These are phyloP conservation scores for Coemansia umbellata DNA, from an alignment of 192 early-diverging fungal genomes.

Conservation along the genomic window DNA sequence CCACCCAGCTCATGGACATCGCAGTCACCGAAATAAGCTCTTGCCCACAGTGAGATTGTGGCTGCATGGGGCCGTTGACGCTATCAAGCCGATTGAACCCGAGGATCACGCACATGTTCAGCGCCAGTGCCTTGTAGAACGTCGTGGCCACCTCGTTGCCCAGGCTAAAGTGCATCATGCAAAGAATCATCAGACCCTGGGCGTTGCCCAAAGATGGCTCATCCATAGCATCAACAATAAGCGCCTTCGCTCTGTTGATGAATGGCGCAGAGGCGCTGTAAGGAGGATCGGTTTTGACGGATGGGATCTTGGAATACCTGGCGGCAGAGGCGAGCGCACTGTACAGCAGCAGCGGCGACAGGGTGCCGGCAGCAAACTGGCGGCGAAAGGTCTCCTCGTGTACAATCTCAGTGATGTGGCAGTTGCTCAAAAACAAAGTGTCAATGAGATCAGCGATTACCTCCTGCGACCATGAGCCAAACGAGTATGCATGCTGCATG, in stretches of 20 bases:
- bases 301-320: conserved; percentile 41
- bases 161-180: conserved; percentile 44
- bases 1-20: conserved; percentile 45
- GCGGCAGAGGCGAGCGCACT: conserved; percentile 39
- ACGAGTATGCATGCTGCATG: neutral
- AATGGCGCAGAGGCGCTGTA: conserved; percentile 38
- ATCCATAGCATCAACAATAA: conserved; percentile 38
- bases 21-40: conserved; percentile 13
- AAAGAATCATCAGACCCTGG: conserved; percentile 49
- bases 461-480: conserved; percentile 12
- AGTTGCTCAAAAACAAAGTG: conserved; percentile 25
- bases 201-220: conserved; percentile 49
- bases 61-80: conserved; percentile 32
- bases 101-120: conserved; percentile 49
- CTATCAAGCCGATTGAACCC: conserved; percentile 50
- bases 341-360: conserved; percentile 45
- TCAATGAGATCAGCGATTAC: conserved; percentile 31
- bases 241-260: conserved; percentile 32
- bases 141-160: conserved; percentile 42
- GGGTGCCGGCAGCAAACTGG: conserved; percentile 42
- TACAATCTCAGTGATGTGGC: conserved; percentile 19
- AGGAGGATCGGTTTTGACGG: conserved; percentile 41
- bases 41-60: conserved; percentile 18
- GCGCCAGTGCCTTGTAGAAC: conserved; percentile 42
- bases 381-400: conserved; percentile 38